Conservation (phyloP, 208 protist genomes). For the Trichomonas gallinae region DNA sequence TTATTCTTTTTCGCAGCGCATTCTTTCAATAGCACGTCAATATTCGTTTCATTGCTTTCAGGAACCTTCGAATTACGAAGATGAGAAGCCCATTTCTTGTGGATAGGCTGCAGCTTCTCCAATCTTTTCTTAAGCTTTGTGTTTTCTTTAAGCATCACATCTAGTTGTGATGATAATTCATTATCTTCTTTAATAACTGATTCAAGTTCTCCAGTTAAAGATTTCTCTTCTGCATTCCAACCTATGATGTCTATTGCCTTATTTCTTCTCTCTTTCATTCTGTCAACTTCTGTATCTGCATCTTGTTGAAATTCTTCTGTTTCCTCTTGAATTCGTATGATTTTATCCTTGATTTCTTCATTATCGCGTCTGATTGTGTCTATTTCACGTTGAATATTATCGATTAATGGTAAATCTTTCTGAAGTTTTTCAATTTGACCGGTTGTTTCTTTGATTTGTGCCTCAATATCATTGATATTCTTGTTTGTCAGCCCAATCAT, state of each 20-base stretch:
- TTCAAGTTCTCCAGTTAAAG: background rate
- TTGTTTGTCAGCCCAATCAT: background rate
- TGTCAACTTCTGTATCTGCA: background rate
- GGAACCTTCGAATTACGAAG: background rate
- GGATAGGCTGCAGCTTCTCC: background rate
- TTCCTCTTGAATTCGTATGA: background rate
- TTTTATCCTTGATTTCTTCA: background rate
- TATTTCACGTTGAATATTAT: background rate
- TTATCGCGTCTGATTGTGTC: background rate
- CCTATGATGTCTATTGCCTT: background rate
- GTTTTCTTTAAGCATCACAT: background rate
- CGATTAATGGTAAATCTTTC: background rate
- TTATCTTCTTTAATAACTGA: background rate
- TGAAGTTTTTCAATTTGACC: background rate
- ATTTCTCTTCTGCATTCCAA: background rate
- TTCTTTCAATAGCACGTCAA: background rate
- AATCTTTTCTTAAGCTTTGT: background rate
- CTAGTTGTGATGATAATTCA: background rate
- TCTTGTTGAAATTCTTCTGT: background rate
- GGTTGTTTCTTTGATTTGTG: background rate
- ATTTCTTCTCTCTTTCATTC: background rate
- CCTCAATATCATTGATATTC: background rate
- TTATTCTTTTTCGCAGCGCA: background rate
- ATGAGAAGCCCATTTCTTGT: background rate
- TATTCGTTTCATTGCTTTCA: background rate